Conservation (phyloP, 148 eudicot genomes). For the Spergularia marina region DNA sequence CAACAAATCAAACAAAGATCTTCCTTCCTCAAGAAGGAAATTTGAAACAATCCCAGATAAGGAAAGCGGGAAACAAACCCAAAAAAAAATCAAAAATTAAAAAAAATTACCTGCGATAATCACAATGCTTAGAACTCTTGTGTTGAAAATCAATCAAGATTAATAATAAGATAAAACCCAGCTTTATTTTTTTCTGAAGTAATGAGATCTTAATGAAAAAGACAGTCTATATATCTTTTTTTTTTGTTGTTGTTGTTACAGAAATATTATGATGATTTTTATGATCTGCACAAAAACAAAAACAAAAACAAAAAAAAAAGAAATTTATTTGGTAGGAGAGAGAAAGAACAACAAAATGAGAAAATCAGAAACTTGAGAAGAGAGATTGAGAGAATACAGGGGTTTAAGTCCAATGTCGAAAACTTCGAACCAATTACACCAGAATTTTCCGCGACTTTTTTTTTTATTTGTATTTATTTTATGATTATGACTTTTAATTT, state of each 20-base stretch:
- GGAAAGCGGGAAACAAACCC: background rate
- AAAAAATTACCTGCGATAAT: slow-evolving; percentile 29
- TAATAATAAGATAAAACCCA: slow-evolving; percentile 13
- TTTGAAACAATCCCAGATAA: background rate
- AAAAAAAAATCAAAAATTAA: background rate
- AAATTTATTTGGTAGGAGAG: slow-evolving; percentile 5
- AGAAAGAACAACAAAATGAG: slow-evolving; percentile 5
- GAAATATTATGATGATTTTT: background rate
- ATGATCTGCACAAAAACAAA: slow-evolving; percentile 2
- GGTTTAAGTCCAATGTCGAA: slow-evolving; percentile 23
- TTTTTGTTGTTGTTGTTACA: background rate
- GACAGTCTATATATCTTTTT: background rate
- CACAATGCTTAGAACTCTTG: slow-evolving; percentile 20
- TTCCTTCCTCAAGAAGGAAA: background rate
- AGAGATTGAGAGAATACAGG: slow-evolving; percentile 23
- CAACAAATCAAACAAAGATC: slow-evolving; percentile 16
- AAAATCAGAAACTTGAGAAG: background rate
- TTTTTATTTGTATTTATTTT: background rate
- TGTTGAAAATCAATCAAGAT: background rate
- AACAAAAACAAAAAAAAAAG: background rate
- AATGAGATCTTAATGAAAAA: slow-evolving; percentile 23
- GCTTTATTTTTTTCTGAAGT: background rate
- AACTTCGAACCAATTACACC: slow-evolving; percentile 28
- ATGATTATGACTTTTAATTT: background rate
- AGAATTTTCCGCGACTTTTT: slow-evolving; percentile 14